These are phyloP conservation scores for Apiospora hydei DNA, from an alignment of 2,329 filamentous ascomycete species.

Conservation along the genomic window DNA sequence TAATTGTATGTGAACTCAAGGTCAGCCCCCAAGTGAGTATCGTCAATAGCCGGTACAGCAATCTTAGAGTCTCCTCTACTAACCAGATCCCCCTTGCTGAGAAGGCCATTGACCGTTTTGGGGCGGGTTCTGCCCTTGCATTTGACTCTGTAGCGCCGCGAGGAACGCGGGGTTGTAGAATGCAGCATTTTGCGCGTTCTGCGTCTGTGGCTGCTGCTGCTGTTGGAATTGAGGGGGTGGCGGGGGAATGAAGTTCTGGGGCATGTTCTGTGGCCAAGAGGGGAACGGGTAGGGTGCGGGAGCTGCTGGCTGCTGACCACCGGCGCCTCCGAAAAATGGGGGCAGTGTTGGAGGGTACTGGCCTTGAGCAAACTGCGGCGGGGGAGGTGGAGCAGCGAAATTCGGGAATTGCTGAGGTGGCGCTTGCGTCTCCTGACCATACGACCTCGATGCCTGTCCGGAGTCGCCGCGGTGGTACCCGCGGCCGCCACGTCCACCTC, in stretches of 20 bases:
- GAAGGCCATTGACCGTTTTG: constrained; percentile 44
- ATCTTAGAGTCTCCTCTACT: neutral
- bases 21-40: neutral
- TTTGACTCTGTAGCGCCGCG: constrained; percentile 54
- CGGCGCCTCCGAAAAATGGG: constrained; percentile 45
- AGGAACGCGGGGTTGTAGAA: constrained; percentile 65
- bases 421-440: constrained; percentile 45
- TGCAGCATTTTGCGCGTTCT: constrained; percentile 3
- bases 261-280: constrained; percentile 48
- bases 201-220: constrained; percentile 48
- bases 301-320: constrained; percentile 47
- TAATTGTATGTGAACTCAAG: too few relatives aligned
- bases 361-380: constrained; percentile 46
- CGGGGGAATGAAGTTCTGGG: constrained; percentile 42
- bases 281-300: constrained; percentile 53
- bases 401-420: constrained; percentile 37
- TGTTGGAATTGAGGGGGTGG: constrained; percentile 51
- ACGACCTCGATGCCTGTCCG: constrained; percentile 47
- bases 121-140: constrained; percentile 39
- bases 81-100: constrained; percentile 20
- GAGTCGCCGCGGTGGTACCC: constrained; percentile 52
- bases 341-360: constrained; percentile 33
- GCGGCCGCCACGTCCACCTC: constrained; percentile 48
- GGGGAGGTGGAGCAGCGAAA: constrained; percentile 34
- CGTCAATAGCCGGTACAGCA: neutral